phyloP scores from a whole-genome alignment of 129 eudicot species.

The Logfia minima region DNA sequence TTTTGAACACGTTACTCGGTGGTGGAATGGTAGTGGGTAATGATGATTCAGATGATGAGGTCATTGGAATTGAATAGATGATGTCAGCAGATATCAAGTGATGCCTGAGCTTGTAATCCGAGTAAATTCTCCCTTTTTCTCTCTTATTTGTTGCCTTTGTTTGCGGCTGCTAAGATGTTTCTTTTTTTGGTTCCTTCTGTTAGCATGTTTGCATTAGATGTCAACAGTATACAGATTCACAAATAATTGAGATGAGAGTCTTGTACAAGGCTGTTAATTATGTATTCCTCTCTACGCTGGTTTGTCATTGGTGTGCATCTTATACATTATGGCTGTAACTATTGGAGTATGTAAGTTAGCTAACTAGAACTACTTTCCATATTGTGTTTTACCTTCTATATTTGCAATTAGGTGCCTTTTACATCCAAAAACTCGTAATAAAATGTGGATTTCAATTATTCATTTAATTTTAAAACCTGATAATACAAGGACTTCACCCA shows the following conservation, averaged over 20 bases:
- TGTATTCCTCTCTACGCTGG: background rate
- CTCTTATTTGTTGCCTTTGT: background rate
- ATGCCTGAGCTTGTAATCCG: conserved; percentile 1
- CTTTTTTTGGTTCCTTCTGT: background rate
- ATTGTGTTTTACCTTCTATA: too few relatives aligned
- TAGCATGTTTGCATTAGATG: conserved; percentile 17
- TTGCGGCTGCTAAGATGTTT: background rate
- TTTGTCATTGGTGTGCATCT: background rate
- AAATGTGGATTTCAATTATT: too few relatives aligned
- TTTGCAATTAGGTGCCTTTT: too few relatives aligned
- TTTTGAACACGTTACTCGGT: conserved; percentile 50
- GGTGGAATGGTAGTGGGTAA: conserved; percentile 37
- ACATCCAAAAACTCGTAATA: too few relatives aligned
- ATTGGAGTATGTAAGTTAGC: too few relatives aligned
- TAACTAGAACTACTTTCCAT: too few relatives aligned
- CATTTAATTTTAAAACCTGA: background rate
- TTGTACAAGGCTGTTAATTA: conserved; percentile 16
- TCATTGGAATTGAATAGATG: conserved; percentile 15
- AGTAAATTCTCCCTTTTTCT: conserved; percentile 8
- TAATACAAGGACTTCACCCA: background rate
- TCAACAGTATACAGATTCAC: conserved; percentile 13
- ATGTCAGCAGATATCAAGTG: conserved; percentile 12
- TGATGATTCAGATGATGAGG: conserved; percentile 49
- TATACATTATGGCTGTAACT: too few relatives aligned
- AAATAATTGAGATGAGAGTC: conserved; percentile 23